phyloP scores from a whole-genome alignment of 495 filamentous ascomycete genomes.

The Aspergillus sclerotioniger region DNA sequence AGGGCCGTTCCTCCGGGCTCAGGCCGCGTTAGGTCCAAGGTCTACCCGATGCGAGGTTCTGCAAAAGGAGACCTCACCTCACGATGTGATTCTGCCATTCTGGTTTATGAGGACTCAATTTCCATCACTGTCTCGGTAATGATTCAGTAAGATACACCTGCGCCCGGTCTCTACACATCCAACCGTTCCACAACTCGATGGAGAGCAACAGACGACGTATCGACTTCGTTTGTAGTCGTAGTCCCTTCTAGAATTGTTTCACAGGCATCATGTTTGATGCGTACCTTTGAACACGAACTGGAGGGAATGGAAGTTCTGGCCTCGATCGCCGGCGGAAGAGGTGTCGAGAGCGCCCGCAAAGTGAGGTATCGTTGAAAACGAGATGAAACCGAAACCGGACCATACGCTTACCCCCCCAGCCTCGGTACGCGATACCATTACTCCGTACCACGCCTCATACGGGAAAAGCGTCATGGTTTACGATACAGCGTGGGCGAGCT shows the following conservation, averaged over 20 bases:
- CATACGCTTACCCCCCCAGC: conserved; percentile 8
- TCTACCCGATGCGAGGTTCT: conserved; percentile 19
- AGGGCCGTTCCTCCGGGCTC: conserved; percentile 20
- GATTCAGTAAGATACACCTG: conserved; percentile 10
- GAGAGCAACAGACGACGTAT: background rate
- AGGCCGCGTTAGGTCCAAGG: conserved; percentile 17
- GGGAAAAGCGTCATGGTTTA: conserved; percentile 20
- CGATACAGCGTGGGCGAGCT: conserved; percentile 20
- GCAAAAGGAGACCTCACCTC: conserved; percentile 9
- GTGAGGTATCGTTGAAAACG: conserved; percentile 21
- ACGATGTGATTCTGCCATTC: background rate
- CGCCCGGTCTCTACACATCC: background rate
- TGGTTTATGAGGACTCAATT: background rate
- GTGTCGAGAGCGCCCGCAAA: conserved; percentile 1
- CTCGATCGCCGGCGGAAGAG: conserved; percentile 3
- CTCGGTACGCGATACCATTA: conserved; percentile 13
- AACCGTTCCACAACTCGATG: background rate
- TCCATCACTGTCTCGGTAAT: conserved; percentile 4
- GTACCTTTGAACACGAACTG: background rate
- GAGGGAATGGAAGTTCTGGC: conserved; percentile 2
- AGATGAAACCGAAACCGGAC: conserved; percentile 22
- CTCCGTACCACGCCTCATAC: conserved; percentile 13
- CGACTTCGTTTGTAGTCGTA: background rate
- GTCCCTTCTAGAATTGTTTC: background rate
- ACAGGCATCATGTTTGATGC: background rate